Conservation (phyloP, 768 basidiomycete genomes). For the Boletus tomentosulus region DNA sequence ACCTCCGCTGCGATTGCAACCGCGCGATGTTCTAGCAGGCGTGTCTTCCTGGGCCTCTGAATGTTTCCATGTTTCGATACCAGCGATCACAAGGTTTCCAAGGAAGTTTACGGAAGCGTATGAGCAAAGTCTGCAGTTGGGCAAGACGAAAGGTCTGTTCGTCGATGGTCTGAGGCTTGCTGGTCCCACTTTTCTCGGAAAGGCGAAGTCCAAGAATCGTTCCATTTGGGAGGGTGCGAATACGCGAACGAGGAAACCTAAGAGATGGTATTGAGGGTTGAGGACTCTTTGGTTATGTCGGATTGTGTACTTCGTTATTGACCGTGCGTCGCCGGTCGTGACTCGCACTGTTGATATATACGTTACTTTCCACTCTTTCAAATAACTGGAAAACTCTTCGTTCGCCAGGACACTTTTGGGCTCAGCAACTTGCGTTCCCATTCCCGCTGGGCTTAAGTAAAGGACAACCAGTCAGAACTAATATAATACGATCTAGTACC, state of each 20-base stretch:
- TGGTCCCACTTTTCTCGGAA: constrained; percentile 15
- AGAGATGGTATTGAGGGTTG: constrained; percentile 14
- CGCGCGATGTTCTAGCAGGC: constrained; percentile 47
- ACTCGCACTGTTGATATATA: not conserved
- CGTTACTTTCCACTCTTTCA: not conserved
- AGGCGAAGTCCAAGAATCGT: constrained; percentile 20
- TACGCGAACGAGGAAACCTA: constrained; percentile 10
- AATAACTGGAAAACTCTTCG: not conserved
- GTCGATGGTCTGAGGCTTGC: constrained; percentile 18
- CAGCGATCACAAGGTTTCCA: constrained; percentile 15
- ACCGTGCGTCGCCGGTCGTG: too few species aligned
- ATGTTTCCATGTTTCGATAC: constrained; percentile 20
- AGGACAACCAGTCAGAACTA: not conserved
- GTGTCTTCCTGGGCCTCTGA: constrained; percentile 54
- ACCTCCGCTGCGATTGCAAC: constrained; percentile 43
- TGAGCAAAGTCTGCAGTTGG: constrained; percentile 4
- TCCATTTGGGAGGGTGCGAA: constrained; percentile 24
- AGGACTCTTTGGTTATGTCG: not conserved
- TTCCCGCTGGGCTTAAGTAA: too few species aligned
- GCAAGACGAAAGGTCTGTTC: constrained; percentile 20
- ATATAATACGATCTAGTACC: not conserved
- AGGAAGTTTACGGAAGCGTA: constrained; percentile 22
- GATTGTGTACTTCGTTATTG: not conserved
- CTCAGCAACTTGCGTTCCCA: too few species aligned
- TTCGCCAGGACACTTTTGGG: too few species aligned